Evolutionary conservation across 306 rosid genomes (phyloP), one percentile per base, ranked within the genome.

Genomic region (Lathyrus aphaca): DNA sequence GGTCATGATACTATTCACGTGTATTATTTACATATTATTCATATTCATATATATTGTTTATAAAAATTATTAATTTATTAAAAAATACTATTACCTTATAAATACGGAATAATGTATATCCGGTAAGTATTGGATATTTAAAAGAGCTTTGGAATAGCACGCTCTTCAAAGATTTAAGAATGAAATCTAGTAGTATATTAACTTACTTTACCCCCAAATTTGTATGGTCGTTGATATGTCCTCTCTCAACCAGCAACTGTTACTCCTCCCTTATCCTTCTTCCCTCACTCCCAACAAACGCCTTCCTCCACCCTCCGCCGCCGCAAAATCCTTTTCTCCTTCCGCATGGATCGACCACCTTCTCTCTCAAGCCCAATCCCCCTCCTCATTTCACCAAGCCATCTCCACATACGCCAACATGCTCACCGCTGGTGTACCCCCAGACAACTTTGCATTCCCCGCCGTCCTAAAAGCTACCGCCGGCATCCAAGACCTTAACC

Each of bases 361-460:
- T 43, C 96, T 92, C 45, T 63, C 71, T 51, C 90, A 76, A 30
- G 74, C 85, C 57, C 84, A 83, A 21, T 83, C 85, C 83, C 27
- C 80, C 50, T 78, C 40, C 50, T 76, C 45, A 8, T 88, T 86
- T 72, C 74, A 10, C 66, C 78, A 86, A 16, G 88, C 97, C 81
- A 79, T 91, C 50, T 66, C 68, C 62, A 82, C 93, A 10, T 91
- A 86, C 75, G 32, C 75, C 32, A 18, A 77, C 67, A 86, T 88
- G 89, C 38, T 77, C 58, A 18, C 27, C 9, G 74, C 79, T 17
- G 80, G 79, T 19, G 38, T 64, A 1, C 18, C 71, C 0, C 97
- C 91, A 12, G 96, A 91, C 86, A 88, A 83, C 63, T 91, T 84
- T 49, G 87, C 89, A 49, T 88, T 91, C 81, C 97, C 97, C n/a